Evolutionary conservation across 1,284 basidiomycete species (phyloP).

Genomic region (Rhodotorula sp.): DNA sequence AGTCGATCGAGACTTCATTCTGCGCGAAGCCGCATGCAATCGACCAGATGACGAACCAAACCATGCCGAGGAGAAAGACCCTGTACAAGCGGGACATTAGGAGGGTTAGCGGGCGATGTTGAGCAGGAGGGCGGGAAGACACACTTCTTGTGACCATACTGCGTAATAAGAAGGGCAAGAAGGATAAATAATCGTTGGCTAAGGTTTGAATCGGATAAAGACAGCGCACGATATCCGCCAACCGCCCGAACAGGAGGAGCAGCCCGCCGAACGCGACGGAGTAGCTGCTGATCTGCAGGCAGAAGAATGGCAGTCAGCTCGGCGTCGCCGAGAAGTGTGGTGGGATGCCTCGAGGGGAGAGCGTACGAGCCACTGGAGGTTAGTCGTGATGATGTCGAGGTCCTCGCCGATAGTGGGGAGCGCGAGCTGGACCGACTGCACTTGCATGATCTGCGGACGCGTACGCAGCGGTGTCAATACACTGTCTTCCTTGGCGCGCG

Average conservation of each 20-base stretch:
- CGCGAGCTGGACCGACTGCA: slow-evolving; percentile 19
- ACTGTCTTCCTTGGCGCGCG: too few relatives aligned
- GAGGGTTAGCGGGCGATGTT: too few relatives aligned
- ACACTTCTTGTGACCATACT: slow-evolving; percentile 21
- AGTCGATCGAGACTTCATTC: slow-evolving; percentile 47
- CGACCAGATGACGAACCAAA: slow-evolving; percentile 47
- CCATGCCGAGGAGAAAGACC: slow-evolving; percentile 46
- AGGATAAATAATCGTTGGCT: slow-evolving; percentile 11
- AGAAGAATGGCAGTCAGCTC: too few relatives aligned
- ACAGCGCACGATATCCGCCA: slow-evolving; percentile 66
- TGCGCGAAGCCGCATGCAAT: slow-evolving; percentile 49
- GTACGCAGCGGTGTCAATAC: fast-evolving
- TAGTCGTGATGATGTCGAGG: slow-evolving; percentile 17
- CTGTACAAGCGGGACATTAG: not conserved
- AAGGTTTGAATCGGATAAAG: not conserved
- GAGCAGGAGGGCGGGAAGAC: not conserved
- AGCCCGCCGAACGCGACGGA: slow-evolving; percentile 49
- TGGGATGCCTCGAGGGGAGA: not conserved
- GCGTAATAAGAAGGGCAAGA: not conserved
- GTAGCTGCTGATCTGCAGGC: slow-evolving; percentile 23
- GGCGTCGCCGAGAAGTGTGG: too few relatives aligned
- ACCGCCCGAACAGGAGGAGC: slow-evolving; percentile 66
- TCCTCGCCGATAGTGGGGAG: slow-evolving; percentile 18
- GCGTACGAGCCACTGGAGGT: slow-evolving; percentile 26
- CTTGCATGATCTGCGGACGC: slow-evolving; percentile 26